Conservation (phyloP, 352 stramenopile species). For the Phytophthora colocasiae region DNA sequence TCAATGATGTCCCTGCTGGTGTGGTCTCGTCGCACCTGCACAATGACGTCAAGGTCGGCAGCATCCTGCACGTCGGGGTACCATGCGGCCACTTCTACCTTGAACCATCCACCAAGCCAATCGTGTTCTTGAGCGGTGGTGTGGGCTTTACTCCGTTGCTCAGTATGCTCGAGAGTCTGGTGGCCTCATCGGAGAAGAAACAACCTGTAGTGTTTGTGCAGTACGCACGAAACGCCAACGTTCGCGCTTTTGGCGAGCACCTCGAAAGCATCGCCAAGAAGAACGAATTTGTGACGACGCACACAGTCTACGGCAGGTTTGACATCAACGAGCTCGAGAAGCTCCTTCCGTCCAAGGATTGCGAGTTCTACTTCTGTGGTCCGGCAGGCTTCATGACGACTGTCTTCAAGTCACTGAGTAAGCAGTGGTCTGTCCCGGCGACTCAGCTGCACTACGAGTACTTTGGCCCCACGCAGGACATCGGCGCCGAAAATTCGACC, state of each 20-base stretch:
- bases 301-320: constrained; percentile 44
- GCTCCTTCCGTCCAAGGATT: constrained; percentile 42
- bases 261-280: constrained; percentile 40
- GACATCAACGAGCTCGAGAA: constrained; percentile 41
- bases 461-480: constrained; percentile 64
- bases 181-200: constrained; percentile 31
- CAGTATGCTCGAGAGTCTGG: constrained; percentile 54
- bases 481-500: constrained; percentile 20
- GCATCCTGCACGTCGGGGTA: constrained; percentile 54
- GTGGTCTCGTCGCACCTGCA: constrained; percentile 68
- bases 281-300: constrained; percentile 44
- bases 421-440: constrained; percentile 44
- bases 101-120: constrained; percentile 43
- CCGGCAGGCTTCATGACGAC: constrained; percentile 61
- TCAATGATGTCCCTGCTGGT: constrained; percentile 40
- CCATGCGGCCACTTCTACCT: constrained; percentile 67
- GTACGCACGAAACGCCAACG: constrained; percentile 46
- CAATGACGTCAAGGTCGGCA: constrained; percentile 55
- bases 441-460: constrained; percentile 70
- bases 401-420: constrained; percentile 44
- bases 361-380: constrained; percentile 69
- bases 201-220: constrained; percentile 55
- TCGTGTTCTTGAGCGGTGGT: constrained; percentile 66
- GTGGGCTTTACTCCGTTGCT: constrained; percentile 68
- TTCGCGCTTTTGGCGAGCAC: constrained; percentile 41